phyloP scores from a whole-genome alignment of 2,329 filamentous ascomycete genomes.

The Cordyceps pruinosa region DNA sequence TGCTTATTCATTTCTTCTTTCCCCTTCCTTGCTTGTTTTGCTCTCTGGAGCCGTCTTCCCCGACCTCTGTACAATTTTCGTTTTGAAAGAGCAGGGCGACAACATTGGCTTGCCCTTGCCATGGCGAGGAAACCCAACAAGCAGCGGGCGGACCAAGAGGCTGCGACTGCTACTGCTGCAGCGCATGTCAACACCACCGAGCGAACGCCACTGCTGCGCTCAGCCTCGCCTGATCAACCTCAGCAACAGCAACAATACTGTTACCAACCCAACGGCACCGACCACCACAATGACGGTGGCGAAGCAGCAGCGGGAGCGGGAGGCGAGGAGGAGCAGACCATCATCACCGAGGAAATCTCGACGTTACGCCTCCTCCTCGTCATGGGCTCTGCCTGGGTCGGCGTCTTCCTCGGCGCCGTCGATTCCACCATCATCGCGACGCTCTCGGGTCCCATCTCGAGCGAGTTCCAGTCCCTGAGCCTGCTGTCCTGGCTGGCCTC shows the following conservation, averaged over 20 bases:
- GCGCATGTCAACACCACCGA: neutral
- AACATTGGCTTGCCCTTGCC: neutral
- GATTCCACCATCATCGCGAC: constrained; percentile 84
- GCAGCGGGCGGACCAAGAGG: neutral
- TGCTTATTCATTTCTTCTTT: neutral
- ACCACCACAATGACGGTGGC: neutral
- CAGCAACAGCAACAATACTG: neutral
- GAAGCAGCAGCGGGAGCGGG: neutral
- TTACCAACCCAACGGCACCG: neutral
- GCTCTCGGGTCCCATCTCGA: constrained; percentile 74
- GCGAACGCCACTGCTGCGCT: neutral
- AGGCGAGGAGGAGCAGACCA: constrained; percentile 17
- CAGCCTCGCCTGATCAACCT: neutral
- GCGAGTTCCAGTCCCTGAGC: constrained; percentile 72
- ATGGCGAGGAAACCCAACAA: neutral
- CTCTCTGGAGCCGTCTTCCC: neutral
- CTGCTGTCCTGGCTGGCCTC: constrained; percentile 83
- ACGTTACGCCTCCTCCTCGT: constrained; percentile 45
- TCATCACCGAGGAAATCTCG: constrained; percentile 43
- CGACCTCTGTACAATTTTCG: neutral
- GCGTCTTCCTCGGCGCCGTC: constrained; percentile 57
- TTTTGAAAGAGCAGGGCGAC: neutral
- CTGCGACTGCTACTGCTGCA: neutral
- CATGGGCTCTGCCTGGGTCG: constrained; percentile 49
- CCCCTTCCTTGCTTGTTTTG: neutral